These are phyloP conservation scores for Exophiala viscosa DNA, from an alignment of 2,329 filamentous ascomycete genomes.

Conservation along the genomic window DNA sequence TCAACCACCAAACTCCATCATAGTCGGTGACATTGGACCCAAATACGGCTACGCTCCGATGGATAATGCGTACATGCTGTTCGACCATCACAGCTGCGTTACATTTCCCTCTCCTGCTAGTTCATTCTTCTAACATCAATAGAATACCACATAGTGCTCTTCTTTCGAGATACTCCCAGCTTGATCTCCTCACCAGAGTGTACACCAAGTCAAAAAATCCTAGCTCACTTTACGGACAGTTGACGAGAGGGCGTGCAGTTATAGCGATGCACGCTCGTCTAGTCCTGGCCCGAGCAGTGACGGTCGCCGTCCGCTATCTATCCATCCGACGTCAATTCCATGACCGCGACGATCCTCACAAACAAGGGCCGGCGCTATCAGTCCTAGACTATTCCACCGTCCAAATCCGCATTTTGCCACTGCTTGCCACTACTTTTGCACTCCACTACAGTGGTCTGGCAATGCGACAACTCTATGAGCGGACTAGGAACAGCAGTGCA, in stretches of 20 bases:
- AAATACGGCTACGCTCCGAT: conserved; percentile 52
- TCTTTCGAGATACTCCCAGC: conserved; percentile 46
- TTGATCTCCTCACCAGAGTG: conserved; percentile 44
- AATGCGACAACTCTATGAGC: conserved; percentile 47
- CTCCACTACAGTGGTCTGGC: conserved; percentile 41
- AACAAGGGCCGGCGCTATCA: conserved; percentile 36
- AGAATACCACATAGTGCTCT: conserved; percentile 46
- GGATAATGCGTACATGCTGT: conserved; percentile 54
- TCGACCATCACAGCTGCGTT: conserved; percentile 38
- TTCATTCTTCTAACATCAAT: neutral
- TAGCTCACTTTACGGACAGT: conserved; percentile 47
- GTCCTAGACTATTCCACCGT: conserved; percentile 54
- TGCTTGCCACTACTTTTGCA: conserved; percentile 51
- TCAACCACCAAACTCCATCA: conserved; percentile 44
- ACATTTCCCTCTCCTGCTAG: conserved; percentile 30
- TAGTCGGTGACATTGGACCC: conserved; percentile 51
- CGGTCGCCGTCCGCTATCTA: conserved; percentile 50
- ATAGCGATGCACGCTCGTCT: conserved; percentile 45
- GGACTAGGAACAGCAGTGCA: conserved; percentile 45
- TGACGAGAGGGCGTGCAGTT: conserved; percentile 40
- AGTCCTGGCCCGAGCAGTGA: conserved; percentile 51
- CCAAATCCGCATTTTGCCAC: conserved; percentile 50
- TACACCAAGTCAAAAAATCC: conserved; percentile 45
- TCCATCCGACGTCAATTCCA: conserved; percentile 49
- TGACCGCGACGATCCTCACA: conserved; percentile 43